These are phyloP conservation scores for Sarocladium strictum DNA, from an alignment of 2,329 filamentous ascomycete species.

Conservation along the genomic window DNA sequence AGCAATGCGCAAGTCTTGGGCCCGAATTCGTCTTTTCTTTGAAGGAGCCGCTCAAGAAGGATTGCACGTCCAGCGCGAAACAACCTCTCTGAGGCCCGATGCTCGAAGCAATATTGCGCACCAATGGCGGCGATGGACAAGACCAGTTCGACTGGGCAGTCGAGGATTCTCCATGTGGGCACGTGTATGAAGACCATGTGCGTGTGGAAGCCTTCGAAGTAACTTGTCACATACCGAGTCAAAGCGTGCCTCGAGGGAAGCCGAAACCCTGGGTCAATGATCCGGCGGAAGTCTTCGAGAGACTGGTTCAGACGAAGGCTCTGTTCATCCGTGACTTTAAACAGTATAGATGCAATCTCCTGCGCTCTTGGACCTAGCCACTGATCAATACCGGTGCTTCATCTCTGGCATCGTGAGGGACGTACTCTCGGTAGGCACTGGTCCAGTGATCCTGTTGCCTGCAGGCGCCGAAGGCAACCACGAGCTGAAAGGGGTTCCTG, in stretches of 20 bases:
- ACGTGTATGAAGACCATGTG: constrained; percentile 33
- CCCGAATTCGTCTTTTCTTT: constrained; percentile 18
- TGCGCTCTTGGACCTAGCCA: constrained; percentile 7
- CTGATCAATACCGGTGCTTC: background rate
- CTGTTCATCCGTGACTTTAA: constrained; percentile 28
- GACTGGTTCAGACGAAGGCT: constrained; percentile 18
- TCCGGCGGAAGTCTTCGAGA: constrained; percentile 21
- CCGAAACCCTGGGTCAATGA: constrained; percentile 23
- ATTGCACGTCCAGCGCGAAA: constrained; percentile 27
- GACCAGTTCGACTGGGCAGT: constrained; percentile 25
- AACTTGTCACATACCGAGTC: constrained; percentile 28
- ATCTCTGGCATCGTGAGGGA: background rate
- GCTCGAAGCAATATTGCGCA: constrained; percentile 33
- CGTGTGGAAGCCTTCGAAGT: constrained; percentile 30
- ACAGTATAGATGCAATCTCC: constrained; percentile 10
- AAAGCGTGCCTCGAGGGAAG: constrained; percentile 30
- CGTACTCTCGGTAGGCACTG: constrained; percentile 10
- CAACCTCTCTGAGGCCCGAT: constrained; percentile 25
- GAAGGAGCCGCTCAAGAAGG: constrained; percentile 22
- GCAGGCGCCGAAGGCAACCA: constrained; percentile 31
- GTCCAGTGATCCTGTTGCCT: constrained; percentile 20
- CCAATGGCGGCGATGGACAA: constrained; percentile 27
- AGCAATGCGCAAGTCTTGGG: constrained; percentile 19
- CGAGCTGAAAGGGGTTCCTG: constrained; percentile 29
- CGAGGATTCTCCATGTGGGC: constrained; percentile 25